Evolutionary conservation across 148 eudicot species (phyloP).

Genomic region (Rhododendron henanense): DNA sequence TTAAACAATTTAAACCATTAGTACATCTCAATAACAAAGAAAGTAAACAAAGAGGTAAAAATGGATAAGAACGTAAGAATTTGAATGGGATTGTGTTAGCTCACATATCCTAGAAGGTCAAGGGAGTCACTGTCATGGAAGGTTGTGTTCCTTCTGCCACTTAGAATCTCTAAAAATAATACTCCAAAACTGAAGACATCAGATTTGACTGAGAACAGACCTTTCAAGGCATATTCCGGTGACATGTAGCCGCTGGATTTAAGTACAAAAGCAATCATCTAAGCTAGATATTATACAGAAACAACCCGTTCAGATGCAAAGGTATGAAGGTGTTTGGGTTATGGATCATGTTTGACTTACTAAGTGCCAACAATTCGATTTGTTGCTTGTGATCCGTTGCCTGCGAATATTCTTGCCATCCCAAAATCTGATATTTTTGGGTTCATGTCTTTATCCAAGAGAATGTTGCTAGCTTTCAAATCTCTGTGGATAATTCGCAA

Average conservation of each 20-base stretch:
- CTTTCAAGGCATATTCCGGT: not conserved
- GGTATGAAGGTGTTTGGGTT: not conserved
- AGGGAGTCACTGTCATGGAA: not conserved
- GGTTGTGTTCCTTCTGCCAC: not conserved
- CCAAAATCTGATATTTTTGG: conserved; percentile 35
- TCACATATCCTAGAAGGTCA: not conserved
- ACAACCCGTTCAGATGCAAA: not conserved
- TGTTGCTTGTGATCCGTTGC: not conserved
- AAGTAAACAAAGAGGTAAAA: not conserved
- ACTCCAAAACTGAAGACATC: not conserved
- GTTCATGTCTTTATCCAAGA: conserved; percentile 19
- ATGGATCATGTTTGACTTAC: conserved; percentile 15
- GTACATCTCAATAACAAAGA: not conserved
- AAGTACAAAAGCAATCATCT: not conserved
- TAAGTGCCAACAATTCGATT: not conserved
- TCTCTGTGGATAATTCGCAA: conserved; percentile 29
- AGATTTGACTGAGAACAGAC: not conserved
- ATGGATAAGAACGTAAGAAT: not conserved
- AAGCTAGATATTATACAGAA: not conserved
- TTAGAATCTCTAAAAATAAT: not conserved
- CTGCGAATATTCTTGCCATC: not conserved
- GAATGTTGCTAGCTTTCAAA: conserved; percentile 33
- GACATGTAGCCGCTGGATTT: not conserved
- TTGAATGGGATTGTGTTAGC: not conserved
- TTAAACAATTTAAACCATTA: not conserved